These are phyloP conservation scores for Kwoniella heveanensis DNA, from an alignment of 768 basidiomycete species.

Conservation along the genomic window DNA sequence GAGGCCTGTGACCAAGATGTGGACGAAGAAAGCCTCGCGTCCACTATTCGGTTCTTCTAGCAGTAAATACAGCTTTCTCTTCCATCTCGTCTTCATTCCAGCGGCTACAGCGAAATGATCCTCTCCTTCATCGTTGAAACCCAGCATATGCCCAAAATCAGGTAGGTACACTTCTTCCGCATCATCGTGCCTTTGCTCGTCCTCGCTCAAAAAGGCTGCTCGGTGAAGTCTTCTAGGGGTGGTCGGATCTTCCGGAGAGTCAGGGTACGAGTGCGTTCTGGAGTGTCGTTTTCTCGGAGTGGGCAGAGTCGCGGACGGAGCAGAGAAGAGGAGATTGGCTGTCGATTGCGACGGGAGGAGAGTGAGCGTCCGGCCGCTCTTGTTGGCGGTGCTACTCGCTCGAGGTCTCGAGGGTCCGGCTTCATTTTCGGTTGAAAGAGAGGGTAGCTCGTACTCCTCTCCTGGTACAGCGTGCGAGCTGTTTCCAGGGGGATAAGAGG, in stretches of 20 bases:
- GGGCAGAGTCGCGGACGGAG: conserved; percentile 9
- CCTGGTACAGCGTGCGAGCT: conserved; percentile 20
- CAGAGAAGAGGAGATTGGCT: conserved; percentile 32
- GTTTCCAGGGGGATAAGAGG: conserved; percentile 28
- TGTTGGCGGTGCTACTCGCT: conserved; percentile 5
- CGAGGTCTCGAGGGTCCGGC: conserved; percentile 28
- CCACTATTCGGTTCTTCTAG: conserved; percentile 81
- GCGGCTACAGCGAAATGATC: conserved; percentile 51
- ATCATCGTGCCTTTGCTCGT: conserved; percentile 16
- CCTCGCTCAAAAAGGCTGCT: conserved; percentile 27
- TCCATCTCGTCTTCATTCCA: conserved; percentile 60
- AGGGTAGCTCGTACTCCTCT: conserved; percentile 42
- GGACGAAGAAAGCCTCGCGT: conserved; percentile 71
- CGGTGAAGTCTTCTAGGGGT: conserved; percentile 21
- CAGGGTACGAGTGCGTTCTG: conserved; percentile 20
- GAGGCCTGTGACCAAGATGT: conserved; percentile 69
- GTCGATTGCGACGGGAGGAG: conserved; percentile 24
- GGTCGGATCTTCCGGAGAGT: conserved; percentile 24
- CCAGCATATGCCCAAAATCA: conserved; percentile 52
- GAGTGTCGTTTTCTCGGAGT: conserved; percentile 16
- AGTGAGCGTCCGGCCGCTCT: conserved; percentile 25
- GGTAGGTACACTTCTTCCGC: conserved; percentile 51
- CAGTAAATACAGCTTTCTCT: conserved; percentile 67
- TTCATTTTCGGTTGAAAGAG: conserved; percentile 14
- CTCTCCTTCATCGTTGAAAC: conserved; percentile 50